Conservation (phyloP, 441 rosid genomes). For the Metrosideros polymorpha region DNA sequence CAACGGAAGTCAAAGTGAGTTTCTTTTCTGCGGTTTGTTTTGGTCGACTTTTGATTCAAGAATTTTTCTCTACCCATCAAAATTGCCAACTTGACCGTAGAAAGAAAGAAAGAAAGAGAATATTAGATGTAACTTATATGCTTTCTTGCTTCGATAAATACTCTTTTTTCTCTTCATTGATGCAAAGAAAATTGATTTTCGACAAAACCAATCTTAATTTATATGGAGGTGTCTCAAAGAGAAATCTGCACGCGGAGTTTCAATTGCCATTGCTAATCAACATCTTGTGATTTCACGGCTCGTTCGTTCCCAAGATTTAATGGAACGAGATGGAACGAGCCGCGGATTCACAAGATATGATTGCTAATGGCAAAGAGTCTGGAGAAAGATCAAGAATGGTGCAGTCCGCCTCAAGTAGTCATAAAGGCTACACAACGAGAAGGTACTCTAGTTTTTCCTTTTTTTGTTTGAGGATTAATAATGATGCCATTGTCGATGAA, state of each 20-base stretch:
- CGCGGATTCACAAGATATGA: not conserved
- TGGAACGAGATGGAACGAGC: not conserved
- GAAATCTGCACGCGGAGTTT: not conserved
- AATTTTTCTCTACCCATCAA: not conserved
- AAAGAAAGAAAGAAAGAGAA: not conserved
- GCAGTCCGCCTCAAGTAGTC: too few relatives aligned
- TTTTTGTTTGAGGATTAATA: too few relatives aligned
- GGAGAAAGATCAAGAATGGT: not conserved
- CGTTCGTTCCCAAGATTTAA: not conserved
- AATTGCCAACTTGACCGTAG: not conserved
- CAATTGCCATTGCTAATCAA: not conserved
- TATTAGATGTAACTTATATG: not conserved
- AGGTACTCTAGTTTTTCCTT: too few relatives aligned
- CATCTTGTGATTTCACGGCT: not conserved
- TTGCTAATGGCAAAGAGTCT: not conserved
- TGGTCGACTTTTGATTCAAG: not conserved
- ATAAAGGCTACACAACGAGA: too few relatives aligned
- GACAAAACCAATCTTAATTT: not conserved
- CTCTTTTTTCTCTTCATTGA: not conserved
- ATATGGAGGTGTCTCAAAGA: not conserved
- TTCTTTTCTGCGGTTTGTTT: not conserved
- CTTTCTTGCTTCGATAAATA: not conserved
- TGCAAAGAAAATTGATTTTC: not conserved
- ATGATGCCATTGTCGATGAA: too few relatives aligned
- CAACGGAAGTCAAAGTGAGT: not conserved